These are phyloP conservation scores for Calonectria pseudoturangicola DNA, from an alignment of 2,329 filamentous ascomycete species.

Conservation along the genomic window DNA sequence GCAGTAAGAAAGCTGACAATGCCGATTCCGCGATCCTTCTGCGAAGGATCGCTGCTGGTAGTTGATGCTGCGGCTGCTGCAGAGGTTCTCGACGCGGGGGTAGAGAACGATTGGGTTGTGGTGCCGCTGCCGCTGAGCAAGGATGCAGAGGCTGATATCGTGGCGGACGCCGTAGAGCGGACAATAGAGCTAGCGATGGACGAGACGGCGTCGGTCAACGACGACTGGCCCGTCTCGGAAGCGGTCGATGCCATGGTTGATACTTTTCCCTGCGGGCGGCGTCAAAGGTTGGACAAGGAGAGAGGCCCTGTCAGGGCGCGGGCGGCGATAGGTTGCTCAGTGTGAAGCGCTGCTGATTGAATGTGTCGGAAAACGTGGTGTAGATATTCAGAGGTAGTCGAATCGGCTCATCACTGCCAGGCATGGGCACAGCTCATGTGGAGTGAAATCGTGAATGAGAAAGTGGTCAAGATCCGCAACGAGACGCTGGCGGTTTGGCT, in stretches of 20 bases:
- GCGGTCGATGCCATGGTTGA: constrained; percentile 37
- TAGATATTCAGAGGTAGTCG: constrained; percentile 35
- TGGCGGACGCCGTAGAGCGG: constrained; percentile 42
- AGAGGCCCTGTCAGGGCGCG: constrained; percentile 45
- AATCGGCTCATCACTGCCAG: constrained; percentile 36
- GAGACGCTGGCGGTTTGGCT: constrained; percentile 42
- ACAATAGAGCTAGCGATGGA: constrained; percentile 42
- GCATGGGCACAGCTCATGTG: constrained; percentile 8
- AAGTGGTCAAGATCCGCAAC: constrained; percentile 20
- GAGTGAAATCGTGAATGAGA: constrained; percentile 21
- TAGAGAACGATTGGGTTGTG: constrained; percentile 30
- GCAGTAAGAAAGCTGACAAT: constrained; percentile 76
- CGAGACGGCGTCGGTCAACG: constrained; percentile 48
- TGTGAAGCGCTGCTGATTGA: constrained; percentile 13
- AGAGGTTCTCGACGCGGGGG: constrained; percentile 35
- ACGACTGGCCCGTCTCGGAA: constrained; percentile 41
- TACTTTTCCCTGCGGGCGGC: background rate
- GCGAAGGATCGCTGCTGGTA: constrained; percentile 52
- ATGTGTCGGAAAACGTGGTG: constrained; percentile 12
- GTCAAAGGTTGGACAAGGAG: constrained; percentile 11
- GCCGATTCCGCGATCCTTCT: constrained; percentile 66
- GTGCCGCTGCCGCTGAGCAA: constrained; percentile 23
- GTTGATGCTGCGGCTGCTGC: background rate
- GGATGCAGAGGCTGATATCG: constrained; percentile 40
- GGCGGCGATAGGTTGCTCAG: background rate